A percentile compares a stretch with the other conserved stretches of the same genome.
These are phyloP conservation scores for Yamadazyma siamensis DNA, from an alignment of 1,139 yeast species.

Conservation along the genomic window DNA sequence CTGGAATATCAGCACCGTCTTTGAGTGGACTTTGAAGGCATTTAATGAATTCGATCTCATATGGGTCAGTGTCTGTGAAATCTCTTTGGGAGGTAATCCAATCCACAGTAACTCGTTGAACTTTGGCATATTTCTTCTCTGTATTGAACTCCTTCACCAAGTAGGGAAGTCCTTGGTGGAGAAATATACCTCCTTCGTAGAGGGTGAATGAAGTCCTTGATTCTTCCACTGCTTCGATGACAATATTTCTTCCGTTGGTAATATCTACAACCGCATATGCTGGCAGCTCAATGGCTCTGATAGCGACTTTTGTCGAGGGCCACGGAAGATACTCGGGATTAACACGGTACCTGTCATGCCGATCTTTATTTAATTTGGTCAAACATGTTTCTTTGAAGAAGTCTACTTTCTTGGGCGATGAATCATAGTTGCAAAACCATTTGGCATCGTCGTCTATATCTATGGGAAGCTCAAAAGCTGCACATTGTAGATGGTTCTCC, in stretches of 20 bases:
- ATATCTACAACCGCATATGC: constrained; percentile 84
- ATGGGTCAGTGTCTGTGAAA: constrained; percentile 88
- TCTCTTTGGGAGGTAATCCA: constrained; percentile 93
- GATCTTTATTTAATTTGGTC: constrained; percentile 44
- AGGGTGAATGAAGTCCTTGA: constrained; percentile 85
- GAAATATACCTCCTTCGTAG: constrained; percentile 92
- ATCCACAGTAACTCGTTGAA: constrained; percentile 83
- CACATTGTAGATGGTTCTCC: constrained; percentile 89
- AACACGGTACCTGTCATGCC: constrained; percentile 55
- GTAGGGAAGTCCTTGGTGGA: constrained; percentile 91
- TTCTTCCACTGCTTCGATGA: constrained; percentile 89
- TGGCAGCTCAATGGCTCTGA: constrained; percentile 81
- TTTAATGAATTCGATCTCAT: constrained; percentile 62
- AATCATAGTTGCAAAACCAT: constrained; percentile 47
- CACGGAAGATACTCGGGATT: constrained; percentile 68
- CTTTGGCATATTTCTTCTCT: constrained; percentile 74
- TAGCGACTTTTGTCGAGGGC: constrained; percentile 71
- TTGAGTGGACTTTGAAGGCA: constrained; percentile 33
- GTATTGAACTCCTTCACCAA: constrained; percentile 79
- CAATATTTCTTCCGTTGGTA: constrained; percentile 67
- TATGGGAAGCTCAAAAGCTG: constrained; percentile 82
- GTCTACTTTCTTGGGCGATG: constrained; percentile 39
- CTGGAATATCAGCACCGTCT: constrained; percentile 51
- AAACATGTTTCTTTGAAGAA: constrained; percentile 33
- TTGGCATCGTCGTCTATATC: constrained; percentile 45